Evolutionary conservation across 768 basidiomycete species (phyloP).

Genomic region (Coprinopsis marcescibilis): DNA sequence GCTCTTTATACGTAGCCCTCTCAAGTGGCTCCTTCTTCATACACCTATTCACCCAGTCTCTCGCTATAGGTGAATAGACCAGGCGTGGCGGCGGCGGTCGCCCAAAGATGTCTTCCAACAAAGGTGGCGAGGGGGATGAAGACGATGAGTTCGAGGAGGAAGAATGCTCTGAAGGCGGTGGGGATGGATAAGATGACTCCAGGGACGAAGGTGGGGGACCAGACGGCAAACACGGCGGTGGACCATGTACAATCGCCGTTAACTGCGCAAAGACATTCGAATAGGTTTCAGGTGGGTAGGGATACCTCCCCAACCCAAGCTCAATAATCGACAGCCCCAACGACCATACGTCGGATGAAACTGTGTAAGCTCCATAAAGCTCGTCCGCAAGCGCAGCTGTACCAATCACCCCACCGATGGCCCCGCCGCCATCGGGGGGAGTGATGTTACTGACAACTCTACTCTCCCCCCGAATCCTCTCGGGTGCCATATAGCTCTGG

Average conservation of each 20-base stretch:
- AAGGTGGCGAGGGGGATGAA: not conserved
- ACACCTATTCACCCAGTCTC: constrained; percentile 79
- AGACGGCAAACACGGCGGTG: constrained; percentile 81
- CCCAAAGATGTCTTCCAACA: not conserved
- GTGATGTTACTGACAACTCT: constrained; percentile 24
- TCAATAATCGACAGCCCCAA: constrained; percentile 93
- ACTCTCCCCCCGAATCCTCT: constrained; percentile 93
- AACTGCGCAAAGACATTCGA: constrained; percentile 93
- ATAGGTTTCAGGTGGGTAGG: constrained; percentile 97
- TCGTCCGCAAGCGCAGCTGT: constrained; percentile 26
- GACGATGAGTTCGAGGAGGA: not conserved
- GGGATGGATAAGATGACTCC: not conserved
- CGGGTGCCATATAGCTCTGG: constrained; percentile 99
- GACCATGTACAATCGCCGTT: constrained; percentile 94
- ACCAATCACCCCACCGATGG: not conserved
- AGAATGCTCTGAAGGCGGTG: not conserved
- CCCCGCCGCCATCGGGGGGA: not conserved
- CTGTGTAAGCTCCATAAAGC: constrained; percentile 85
- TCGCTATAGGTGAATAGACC: constrained; percentile 57
- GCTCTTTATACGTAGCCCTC: constrained; percentile 77
- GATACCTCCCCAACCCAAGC: constrained; percentile 84
- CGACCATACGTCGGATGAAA: constrained; percentile 97
- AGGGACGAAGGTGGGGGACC: constrained; percentile 26
- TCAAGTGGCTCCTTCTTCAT: constrained; percentile 73
- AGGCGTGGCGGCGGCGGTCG: not conserved